These are phyloP conservation scores for Terana coerulea DNA, from an alignment of 768 basidiomycete species.

Conservation along the genomic window DNA sequence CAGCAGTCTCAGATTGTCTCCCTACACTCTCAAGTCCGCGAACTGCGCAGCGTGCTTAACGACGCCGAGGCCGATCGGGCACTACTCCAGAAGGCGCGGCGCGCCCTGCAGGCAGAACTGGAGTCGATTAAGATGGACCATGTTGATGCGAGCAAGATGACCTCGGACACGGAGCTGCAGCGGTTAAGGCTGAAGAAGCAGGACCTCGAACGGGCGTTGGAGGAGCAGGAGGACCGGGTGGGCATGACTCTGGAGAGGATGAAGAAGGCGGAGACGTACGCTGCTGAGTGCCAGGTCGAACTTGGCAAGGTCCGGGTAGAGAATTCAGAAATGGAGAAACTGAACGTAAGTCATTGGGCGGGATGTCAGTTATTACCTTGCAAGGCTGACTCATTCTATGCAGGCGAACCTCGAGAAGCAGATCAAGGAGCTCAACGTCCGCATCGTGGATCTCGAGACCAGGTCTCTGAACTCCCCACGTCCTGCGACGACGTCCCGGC, in stretches of 20 bases:
- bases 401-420: slow-evolving; percentile 84
- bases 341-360: slow-evolving; percentile 60
- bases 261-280: slow-evolving; percentile 77
- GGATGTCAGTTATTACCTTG: neutral
- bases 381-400: neutral
- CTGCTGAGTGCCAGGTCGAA: slow-evolving; percentile 72
- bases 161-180: slow-evolving; percentile 72
- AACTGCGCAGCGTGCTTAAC: slow-evolving; percentile 75
- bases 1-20: slow-evolving; percentile 83
- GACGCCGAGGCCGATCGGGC: slow-evolving; percentile 82
- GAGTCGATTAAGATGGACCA: slow-evolving; percentile 77
- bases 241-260: slow-evolving; percentile 69
- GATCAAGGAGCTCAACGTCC: slow-evolving; percentile 78
- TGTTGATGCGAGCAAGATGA: slow-evolving; percentile 64
- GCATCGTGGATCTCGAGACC: slow-evolving; percentile 80
- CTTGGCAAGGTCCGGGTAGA: slow-evolving; percentile 74
- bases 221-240: slow-evolving; percentile 75
- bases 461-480: slow-evolving; percentile 69
- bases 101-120: slow-evolving; percentile 74
- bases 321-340: slow-evolving; percentile 74
- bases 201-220: slow-evolving; percentile 72
- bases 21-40: slow-evolving; percentile 82
- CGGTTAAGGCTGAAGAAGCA: slow-evolving; percentile 76
- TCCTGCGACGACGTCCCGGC: slow-evolving; percentile 48
- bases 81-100: slow-evolving; percentile 77